Conservation (phyloP, 257 asterid species). For the Solanum chaucha region DNA sequence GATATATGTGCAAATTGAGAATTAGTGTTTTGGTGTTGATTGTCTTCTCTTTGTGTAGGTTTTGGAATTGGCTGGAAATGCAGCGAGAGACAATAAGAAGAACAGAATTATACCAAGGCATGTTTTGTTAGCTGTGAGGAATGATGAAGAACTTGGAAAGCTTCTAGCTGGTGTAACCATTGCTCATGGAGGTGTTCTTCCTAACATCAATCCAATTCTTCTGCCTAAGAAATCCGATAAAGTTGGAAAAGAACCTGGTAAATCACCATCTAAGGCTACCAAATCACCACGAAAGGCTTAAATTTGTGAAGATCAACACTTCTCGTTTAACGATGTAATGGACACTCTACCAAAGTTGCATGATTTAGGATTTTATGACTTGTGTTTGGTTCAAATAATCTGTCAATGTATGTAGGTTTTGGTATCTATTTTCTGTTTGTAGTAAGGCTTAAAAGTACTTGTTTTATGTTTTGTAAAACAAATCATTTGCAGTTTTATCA, state of each 20-base stretch:
- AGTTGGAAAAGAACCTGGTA: conserved; percentile 26
- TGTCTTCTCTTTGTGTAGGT: conserved; percentile 18
- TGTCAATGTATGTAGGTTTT: background rate
- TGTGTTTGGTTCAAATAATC: background rate
- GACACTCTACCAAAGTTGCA: background rate
- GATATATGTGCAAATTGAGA: background rate
- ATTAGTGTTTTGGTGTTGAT: background rate
- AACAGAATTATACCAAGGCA: conserved; percentile 70
- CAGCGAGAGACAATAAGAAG: conserved; percentile 75
- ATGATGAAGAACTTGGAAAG: conserved; percentile 65
- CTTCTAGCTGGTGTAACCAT: conserved; percentile 65
- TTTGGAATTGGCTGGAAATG: conserved; percentile 74
- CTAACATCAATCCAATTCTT: conserved; percentile 60
- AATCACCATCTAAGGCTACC: conserved; percentile 40
- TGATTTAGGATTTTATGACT: background rate
- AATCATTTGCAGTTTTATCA: background rate
- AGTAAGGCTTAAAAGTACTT: background rate
- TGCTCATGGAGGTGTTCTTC: conserved; percentile 69
- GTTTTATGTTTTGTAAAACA: background rate
- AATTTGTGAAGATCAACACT: background rate
- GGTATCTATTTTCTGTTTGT: background rate
- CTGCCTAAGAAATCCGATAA: conserved; percentile 50
- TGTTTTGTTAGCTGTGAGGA: conserved; percentile 58
- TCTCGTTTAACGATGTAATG: too few species aligned
- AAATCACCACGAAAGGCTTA: conserved; percentile 51